Percentiles rank a stretch among this genome's conserved stretches.
These are phyloP conservation scores for Friedmanniomyces endolithicus DNA, from an alignment of 495 filamentous ascomycete species.

Conservation along the genomic window DNA sequence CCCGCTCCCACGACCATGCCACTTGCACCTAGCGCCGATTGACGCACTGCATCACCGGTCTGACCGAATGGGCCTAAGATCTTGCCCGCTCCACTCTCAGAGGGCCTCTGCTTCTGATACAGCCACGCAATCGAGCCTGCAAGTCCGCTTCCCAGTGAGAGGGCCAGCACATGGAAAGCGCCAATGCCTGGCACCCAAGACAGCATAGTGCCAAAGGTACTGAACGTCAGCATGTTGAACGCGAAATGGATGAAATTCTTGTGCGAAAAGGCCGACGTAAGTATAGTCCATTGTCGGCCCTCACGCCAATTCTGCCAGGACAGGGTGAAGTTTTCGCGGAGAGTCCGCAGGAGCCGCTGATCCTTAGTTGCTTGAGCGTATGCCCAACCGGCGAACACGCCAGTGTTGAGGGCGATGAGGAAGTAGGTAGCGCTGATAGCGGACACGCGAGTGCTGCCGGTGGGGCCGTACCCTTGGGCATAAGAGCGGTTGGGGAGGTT, in stretches of 20 bases:
- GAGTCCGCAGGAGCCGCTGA: constrained; percentile 1
- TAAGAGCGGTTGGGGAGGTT: no score
- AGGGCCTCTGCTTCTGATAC: neutral
- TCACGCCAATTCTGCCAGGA: constrained; percentile 9
- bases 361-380: constrained; percentile 5
- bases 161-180: constrained; percentile 3
- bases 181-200: constrained; percentile 15
- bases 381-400: constrained; percentile 22
- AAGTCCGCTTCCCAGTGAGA: constrained; percentile 23
- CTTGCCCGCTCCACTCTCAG: neutral
- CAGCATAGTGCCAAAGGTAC: constrained; percentile 23
- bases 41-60: neutral
- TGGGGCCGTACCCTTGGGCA: neutral
- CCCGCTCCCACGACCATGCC: constrained; percentile 28
- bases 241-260: constrained; percentile 5
- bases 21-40: constrained; percentile 22
- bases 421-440: constrained; percentile 15
- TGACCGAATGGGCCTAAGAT: neutral
- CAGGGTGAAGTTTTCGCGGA: constrained; percentile 6
- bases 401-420: constrained; percentile 26
- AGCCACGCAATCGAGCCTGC: constrained; percentile 12
- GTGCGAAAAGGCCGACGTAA: constrained; percentile 28
- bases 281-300: constrained; percentile 20
- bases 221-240: constrained; percentile 25
- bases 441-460: neutral